Base-by-base conservation (phyloP, 2,329 filamentous ascomycete genomes). In the Fusarium proliferatum region DNA sequence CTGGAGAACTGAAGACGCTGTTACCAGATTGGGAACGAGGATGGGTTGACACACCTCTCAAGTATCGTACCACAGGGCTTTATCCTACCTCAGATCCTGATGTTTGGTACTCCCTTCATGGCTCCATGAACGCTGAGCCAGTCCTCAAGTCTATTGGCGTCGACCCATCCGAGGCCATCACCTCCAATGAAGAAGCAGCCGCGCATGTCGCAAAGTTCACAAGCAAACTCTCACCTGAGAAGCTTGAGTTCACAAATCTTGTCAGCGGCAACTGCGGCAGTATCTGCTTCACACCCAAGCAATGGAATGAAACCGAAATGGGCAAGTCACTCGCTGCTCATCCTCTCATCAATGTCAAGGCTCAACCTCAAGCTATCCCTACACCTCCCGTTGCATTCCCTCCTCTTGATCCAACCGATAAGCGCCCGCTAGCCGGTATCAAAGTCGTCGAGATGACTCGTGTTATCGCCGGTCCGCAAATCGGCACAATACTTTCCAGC, bases 21-120 rank as follows among this genome's bases (percentile, higher is more conserved):
- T 6, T 64, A 2, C 58, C 66, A 4, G 45, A 69, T 33, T 69
- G 66, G 66, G 66, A 69, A 23, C 28, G n/a, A 34, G 66, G 66
- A 5, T 69, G 66, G 66, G 65, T 69, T 15, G 66, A 64, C 4
- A 69, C 67, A 2, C 67, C 65, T 7, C 45, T 69, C 10, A 69
- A 69, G 19, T 69, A 69, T 16, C 65, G 69, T 6, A 64, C 69
- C 5, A 72, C 69, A 4, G 84, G 81, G 4, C 81, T 87, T 51
- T 88, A 88, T 69, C 84, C 83, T 12, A 88, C 87, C 1, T 83
- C 81, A n/a, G 78, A 85, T 39, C 77, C 81, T 0, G 79, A 81
- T 2, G 81, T 84, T 1, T 87, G 85, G 84, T 89, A 86, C 74
- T 85, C 85, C 16, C 79, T 89, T 2, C 86, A 88, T 60, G 87